phyloP scores from a whole-genome alignment of 306 rosid genomes.

The Rubus idaeus region DNA sequence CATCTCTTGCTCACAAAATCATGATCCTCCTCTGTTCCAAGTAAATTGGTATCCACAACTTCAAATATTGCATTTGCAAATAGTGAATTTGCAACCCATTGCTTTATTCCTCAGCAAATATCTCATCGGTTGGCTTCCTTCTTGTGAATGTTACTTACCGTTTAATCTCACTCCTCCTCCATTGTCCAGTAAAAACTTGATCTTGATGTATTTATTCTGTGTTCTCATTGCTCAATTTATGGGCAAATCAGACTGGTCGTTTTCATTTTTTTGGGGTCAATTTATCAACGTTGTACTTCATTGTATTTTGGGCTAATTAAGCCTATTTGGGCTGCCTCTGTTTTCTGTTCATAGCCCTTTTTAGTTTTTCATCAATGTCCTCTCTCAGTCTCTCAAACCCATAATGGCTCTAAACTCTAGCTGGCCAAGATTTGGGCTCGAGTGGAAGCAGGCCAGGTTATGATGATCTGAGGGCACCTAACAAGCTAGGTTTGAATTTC shows the following conservation, averaged over 20 bases:
- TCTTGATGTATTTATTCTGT: not conserved
- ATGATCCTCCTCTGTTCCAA: not conserved
- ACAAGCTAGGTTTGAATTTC: too few species aligned
- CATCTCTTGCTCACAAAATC: too few species aligned
- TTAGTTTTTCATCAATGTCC: not conserved
- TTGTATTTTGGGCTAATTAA: not conserved
- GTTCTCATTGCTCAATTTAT: not conserved
- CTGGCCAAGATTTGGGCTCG: too few species aligned
- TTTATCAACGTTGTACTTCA: not conserved
- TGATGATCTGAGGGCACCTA: too few species aligned
- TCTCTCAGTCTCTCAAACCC: not conserved
- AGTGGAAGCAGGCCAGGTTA: too few species aligned
- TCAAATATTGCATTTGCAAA: not conserved
- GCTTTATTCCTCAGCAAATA: slow-evolving; percentile 12
- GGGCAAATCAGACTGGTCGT: too few species aligned
- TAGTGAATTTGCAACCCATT: slow-evolving; percentile 1
- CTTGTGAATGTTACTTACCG: slow-evolving; percentile 7
- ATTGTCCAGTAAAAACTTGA: not conserved
- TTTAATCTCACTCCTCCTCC: not conserved
- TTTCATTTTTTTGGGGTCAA: too few species aligned
- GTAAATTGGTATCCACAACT: slow-evolving; percentile 10
- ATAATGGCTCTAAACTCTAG: not conserved
- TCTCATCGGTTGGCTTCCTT: slow-evolving; percentile 16
- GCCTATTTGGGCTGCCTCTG: not conserved
- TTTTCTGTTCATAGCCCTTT: not conserved